Conservation (phyloP, 225 moss, liverwort and hornwort genomes). For the Polytrichum commune region DNA sequence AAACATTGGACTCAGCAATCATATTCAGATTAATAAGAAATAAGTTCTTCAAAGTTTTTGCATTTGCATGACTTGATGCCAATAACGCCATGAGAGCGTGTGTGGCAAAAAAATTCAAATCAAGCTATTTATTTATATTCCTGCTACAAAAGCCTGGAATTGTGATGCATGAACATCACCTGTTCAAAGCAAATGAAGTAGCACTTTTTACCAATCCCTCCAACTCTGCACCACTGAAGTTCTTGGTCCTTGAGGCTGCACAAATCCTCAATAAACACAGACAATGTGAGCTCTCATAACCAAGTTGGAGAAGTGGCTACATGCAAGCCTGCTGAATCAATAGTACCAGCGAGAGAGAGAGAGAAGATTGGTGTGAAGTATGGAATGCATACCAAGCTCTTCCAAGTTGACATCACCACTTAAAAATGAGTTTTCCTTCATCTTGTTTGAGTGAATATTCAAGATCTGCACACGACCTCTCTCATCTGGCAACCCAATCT, state of each 20-base stretch:
- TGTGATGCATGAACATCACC: conserved; percentile 18
- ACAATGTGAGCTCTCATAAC: neutral
- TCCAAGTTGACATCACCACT: conserved; percentile 56
- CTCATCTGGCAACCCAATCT: conserved; percentile 95
- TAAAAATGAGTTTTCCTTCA: conserved; percentile 86
- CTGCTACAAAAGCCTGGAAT: no score
- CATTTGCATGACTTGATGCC: no score
- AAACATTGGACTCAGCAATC: no score
- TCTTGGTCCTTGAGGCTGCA: conserved; percentile 76
- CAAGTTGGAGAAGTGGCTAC: neutral
- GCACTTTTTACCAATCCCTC: conserved; percentile 98
- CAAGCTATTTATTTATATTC: no score
- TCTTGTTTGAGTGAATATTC: conserved; percentile 84
- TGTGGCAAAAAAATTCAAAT: no score
- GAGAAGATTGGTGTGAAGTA: neutral
- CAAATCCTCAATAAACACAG: conserved; percentile 1
- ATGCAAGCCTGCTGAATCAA: neutral
- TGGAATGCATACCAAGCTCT: conserved; percentile 56
- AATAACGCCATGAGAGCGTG: no score
- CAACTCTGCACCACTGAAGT: conserved; percentile 96
- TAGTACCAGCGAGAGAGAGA: neutral
- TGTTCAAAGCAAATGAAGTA: conserved; percentile 87
- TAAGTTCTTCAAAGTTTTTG: no score
- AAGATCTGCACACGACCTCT: conserved; percentile 87
- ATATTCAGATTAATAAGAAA: no score